Evolutionary conservation across 495 filamentous ascomycete genomes (phyloP), one percentile per base, ranked within the genome.

Genomic region (Aspergillus hancockii): DNA sequence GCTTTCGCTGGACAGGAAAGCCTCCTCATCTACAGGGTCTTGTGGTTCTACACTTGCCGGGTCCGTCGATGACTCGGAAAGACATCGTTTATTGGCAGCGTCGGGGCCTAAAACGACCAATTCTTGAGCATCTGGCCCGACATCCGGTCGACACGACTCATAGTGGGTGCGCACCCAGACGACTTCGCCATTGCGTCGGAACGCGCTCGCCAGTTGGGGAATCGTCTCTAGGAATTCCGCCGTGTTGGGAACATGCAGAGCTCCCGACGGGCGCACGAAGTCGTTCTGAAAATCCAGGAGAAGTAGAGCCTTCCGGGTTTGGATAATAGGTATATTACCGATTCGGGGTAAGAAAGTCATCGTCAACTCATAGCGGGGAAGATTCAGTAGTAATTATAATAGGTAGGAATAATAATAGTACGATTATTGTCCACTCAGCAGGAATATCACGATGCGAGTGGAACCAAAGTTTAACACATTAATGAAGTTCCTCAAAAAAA

Each of bases 261-360:
- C 84, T 32, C 89, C 91, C 38, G 84, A 81, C 1, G 84, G 72
- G 28, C 84, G 82, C 46, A 96, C 71, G 66, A 97, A 96, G 71
- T 97, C 94, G 69, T 97, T 96, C 62, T 98, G 94, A 22, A 96
- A 82, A 67, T 96, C 93, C 53, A 97, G 77, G 14, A 97, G 70
- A 23, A 98, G 76, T 40, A 98, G 74, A 0, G 92, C 94, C 75
- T 92, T 90, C 51, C 91, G 85, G 12, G 92, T 94, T 55, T 83
- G 75, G 55, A 89, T 81, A 21, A 71, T 67, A 16, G 85, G 83
- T 23, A 81, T 52, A 59, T 71, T 65, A 47, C 65, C 69, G 52
- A 76, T 65, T 52, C 61, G 62, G 38, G 73, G 66, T 58, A 78
- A 63, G 67, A 69, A 63, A 64, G 62, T 76, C 74, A 78, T 78